phyloP scores from a whole-genome alignment of 148 eudicot species.

The Cornus controversa region DNA sequence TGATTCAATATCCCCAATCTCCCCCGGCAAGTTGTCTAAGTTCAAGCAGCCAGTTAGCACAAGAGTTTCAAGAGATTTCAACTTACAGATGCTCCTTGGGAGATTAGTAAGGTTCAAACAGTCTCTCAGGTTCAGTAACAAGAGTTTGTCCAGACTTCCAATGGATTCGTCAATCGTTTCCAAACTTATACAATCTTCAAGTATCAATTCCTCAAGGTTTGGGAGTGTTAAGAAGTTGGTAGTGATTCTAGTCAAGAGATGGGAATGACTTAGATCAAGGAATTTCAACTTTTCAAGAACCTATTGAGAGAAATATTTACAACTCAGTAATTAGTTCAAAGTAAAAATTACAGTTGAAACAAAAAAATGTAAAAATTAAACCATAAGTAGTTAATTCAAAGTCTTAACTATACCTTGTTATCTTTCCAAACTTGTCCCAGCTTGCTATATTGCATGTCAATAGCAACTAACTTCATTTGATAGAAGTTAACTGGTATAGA shows the following conservation, averaged over 20 bases:
- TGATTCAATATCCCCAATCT: background rate
- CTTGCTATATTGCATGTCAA: no score
- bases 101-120: background rate
- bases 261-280: background rate
- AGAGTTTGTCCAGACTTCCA: background rate
- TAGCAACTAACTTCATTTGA: no score
- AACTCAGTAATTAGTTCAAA: background rate
- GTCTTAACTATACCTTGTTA: no score
- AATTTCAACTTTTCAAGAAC: background rate
- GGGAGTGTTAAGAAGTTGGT: background rate
- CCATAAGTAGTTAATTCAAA: no score
- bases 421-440: no score
- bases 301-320: background rate
- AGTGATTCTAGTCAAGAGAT: background rate
- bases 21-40: background rate
- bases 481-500: no score
- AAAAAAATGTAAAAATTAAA: no score
- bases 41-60: background rate
- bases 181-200: background rate
- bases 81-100: background rate
- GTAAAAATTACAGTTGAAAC: no score
- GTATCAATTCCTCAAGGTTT: background rate
- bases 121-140: background rate
- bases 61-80: background rate
- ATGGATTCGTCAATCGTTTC: background rate